Base-by-base conservation (phyloP, 495 filamentous ascomycete species). In the Aspergillus leporis region DNA sequence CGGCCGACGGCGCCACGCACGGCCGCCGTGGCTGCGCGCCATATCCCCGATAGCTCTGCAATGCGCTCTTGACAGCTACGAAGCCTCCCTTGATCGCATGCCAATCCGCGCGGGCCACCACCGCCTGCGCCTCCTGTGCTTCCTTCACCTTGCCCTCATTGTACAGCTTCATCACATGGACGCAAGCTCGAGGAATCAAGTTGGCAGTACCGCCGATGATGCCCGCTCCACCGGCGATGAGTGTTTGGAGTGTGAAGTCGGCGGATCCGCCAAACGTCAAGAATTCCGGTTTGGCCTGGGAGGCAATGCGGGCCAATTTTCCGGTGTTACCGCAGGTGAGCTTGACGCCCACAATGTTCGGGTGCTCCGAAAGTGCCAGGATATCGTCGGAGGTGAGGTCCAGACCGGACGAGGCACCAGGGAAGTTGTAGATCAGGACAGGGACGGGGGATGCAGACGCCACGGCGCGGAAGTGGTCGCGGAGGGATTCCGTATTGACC, bases 271-370 rank as follows among this genome's bases (percentile, higher is more conserved):
- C 92, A 63, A 95, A 85, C 55, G 89, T 90, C 56, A 93, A 74
- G 78, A 93, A 94, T 14, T 80, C 77, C 30, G 84, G 78, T 57
- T 81, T 79, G 16, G 81, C 83, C 23, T 80, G 82, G 22, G 86
- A 85, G 4, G 86, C 90, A 46, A 97, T 82, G 56, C 92, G 85
- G 65, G 85, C 87, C 51, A 97, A 80, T 73, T 97, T 97, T 54
- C 92, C 92, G 18, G 93, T 96, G 74, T 97, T 96, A 49, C 91
- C 92, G 71, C 92, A 97, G 5, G 92, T 97, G 52, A 96, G 81
- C 78, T 97, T 97, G 68, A 88, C 88, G 51, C 92, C 92, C 54
- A 91, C 85, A 65, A 97, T 93, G 67, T 96, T 96, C 63, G 87
- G 82, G 70, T 96, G 91, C 61, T 85, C 70, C 4, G 92, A 72